Base-by-base conservation (phyloP, 1,139 yeast genomes). In the Pichia sp. region DNA sequence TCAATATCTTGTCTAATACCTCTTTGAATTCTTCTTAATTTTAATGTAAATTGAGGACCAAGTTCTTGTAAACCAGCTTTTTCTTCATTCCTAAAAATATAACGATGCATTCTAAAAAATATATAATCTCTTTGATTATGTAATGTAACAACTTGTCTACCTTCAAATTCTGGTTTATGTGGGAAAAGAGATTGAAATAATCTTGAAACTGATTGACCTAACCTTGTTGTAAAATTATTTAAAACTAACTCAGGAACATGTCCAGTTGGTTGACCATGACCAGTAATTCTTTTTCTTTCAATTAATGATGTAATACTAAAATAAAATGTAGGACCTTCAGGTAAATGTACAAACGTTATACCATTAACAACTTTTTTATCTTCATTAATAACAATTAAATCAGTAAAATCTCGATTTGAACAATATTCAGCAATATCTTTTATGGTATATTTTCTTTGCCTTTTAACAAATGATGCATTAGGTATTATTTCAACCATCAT, bases 41-140 rank as follows among this genome's bases (percentile, higher is more conserved):
- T 84, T 63, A 92, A 70, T 0, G 98, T 94, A 66, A 92, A 94
- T 66, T 90, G 96, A 0, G 98, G 98, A 0, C 98, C 98, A 44
- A 92, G 72, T 63, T 94, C 98, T 63, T 92, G 98, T 47, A 92
- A 71, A 5, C 98, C 97, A 2, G 90, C 97, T 60, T 80, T 82
- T 64, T 88, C 95, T 56, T 89, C 96, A 64, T 89, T 86, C 60
- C 81, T 76, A 70, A 92, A 92, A 7, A 88, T 73, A 63, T 92
- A 92, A 62, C 98, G 78, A 65, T 92, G 98, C 69, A 97, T 81
- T 68, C 98, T 78, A 75, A 92, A 89, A 63, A 92, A 92, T 44
- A 92, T 86, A 65, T 77, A 94, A 66, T 92, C 98, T 71, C 98
- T 77, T 66, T 92, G 98, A 66, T 92, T 92, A 66, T 92, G 98